Conservation (phyloP, 73 alveolate species). For the Stentor coeruleus region DNA sequence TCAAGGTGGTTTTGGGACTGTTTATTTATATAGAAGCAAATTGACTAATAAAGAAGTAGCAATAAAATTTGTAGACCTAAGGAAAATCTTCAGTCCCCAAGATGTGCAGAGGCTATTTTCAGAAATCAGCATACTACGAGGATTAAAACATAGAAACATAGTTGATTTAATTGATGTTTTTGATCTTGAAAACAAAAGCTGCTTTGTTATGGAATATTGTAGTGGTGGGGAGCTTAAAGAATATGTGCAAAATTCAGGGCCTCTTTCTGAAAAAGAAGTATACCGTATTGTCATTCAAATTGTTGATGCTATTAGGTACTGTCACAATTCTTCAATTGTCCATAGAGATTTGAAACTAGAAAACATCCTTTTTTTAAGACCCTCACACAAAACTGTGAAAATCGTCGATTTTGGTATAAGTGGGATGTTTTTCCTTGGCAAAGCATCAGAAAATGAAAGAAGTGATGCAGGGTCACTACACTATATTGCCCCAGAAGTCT, state of each 20-base stretch:
- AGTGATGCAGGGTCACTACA: not conserved
- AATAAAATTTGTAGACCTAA: too few relatives aligned
- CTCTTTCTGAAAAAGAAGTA: not conserved
- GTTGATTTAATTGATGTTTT: not conserved
- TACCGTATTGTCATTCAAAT: not conserved
- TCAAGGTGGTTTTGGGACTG: not conserved
- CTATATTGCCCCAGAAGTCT: not conserved
- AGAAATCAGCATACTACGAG: not conserved
- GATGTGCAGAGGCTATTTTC: not conserved
- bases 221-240: not conserved
- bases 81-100: not conserved
- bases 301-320: not conserved
- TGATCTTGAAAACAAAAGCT: not conserved
- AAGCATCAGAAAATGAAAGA: constrained; percentile 25
- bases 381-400: not conserved
- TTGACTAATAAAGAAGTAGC: not conserved
- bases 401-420: not conserved
- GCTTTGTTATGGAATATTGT: not conserved
- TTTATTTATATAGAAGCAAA: too few relatives aligned
- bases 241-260: not conserved
- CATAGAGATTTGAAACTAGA: not conserved
- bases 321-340: not conserved
- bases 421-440: not conserved
- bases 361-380: not conserved
- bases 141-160: not conserved